These are phyloP conservation scores for Calonectria honghensis DNA, from an alignment of 2,329 filamentous ascomycete species.

Conservation along the genomic window DNA sequence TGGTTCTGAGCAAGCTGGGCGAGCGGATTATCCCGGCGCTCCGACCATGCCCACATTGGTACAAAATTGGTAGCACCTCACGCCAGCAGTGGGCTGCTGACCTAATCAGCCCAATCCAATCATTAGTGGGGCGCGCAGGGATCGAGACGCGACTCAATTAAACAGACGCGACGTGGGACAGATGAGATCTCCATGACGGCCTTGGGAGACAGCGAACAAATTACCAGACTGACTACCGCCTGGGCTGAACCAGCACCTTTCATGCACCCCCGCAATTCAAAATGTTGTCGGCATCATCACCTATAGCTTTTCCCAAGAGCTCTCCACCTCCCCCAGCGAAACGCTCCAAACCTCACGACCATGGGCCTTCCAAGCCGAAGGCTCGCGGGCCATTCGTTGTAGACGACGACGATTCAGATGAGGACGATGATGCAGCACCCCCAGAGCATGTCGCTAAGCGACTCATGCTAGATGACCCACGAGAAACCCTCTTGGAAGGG, in stretches of 20 bases:
- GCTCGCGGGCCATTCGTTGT: constrained; percentile 36
- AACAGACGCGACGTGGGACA: constrained; percentile 53
- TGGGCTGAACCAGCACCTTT: neutral
- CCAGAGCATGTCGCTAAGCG: constrained; percentile 54
- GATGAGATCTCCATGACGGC: constrained; percentile 26
- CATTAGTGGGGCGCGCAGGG: constrained; percentile 43
- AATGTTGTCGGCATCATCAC: constrained; percentile 78
- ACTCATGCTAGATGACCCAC: constrained; percentile 56
- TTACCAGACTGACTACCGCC: constrained; percentile 13
- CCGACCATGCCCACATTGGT: constrained; percentile 37
- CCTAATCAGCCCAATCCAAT: constrained; percentile 42
- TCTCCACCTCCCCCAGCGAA: constrained; percentile 63
- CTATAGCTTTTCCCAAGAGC: constrained; percentile 72
- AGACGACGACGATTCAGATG: constrained; percentile 32
- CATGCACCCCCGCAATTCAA: constrained; percentile 43
- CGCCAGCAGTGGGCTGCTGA: constrained; percentile 45
- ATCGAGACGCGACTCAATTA: constrained; percentile 56
- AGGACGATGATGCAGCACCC: constrained; percentile 37
- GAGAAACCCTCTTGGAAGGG: constrained; percentile 39
- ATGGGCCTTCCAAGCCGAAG: constrained; percentile 56
- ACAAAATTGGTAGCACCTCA: constrained; percentile 9
- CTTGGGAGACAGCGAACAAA: constrained; percentile 35
- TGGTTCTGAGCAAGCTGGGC: constrained; percentile 49
- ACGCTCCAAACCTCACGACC: constrained; percentile 60
- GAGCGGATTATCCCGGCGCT: constrained; percentile 57